Base-by-base conservation (phyloP, 1,284 basidiomycete genomes). In the Calocybe gambosa region DNA sequence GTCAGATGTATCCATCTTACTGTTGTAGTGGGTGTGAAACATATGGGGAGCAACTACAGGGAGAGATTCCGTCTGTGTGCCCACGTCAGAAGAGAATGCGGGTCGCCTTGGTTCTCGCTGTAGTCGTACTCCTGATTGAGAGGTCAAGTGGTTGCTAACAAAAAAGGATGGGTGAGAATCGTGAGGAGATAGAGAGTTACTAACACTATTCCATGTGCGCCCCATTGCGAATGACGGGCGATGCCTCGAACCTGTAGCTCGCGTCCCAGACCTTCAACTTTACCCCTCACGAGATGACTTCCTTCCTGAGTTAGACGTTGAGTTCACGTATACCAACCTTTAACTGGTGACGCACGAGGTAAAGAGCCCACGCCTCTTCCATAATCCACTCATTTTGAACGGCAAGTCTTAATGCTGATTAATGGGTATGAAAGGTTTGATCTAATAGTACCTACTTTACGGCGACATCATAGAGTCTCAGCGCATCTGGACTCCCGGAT, bases 291-390 rank as follows among this genome's bases (percentile, higher is more conserved):
- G 48, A 85, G 81, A 62, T 86, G 80, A 19, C 72, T 74, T 5
- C 83, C 83, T 80, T 85, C 79, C 81, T 85, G 46, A 44, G 45
- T 26, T 26, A 37, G 42, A 23, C 34, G 10, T 54, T 35, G 48
- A 42, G 46, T 54, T 16, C 57, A 35, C 43, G 6, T 9, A 4
- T 19, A 6, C 18, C 23, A 29, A 21, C 20, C 21, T 33, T 29
- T 16, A n/a, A 25, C 10, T 23, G 2, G 31, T 34, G 50, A 26
- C 70, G 42, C 48, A 82, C 82, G 56, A 85, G 62, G 55, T 74
- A 85, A 26, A 84, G 61, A 16, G 73, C 80, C 75, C 77, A 81
- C 12, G 78, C 83, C 61, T 85, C 82, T 61, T 86, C 83, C 41
- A 82, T 66, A 8, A 79, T 58, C 82, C 80, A 84, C 49, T 82